Conservation (phyloP, 2,329 filamentous ascomycete species). For the Sphaerostilbella broomeana region DNA sequence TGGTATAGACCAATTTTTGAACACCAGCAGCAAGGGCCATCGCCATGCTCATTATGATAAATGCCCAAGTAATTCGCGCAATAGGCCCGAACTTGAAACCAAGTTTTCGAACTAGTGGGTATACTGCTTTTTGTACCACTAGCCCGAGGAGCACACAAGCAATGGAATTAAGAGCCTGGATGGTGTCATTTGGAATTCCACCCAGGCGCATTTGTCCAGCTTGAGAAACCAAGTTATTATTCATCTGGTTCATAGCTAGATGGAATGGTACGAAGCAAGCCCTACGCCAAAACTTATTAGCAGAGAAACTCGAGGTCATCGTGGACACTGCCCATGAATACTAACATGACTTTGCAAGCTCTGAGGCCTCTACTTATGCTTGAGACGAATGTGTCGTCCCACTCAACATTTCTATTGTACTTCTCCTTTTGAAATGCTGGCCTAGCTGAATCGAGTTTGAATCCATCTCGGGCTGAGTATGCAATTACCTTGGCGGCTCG, state of each 20-base stretch:
- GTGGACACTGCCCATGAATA: constrained; percentile 36
- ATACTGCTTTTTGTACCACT: constrained; percentile 4
- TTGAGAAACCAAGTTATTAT: constrained; percentile 50
- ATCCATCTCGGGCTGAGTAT: constrained; percentile 13
- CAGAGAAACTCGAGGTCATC: background rate
- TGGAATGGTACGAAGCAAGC: constrained; percentile 49
- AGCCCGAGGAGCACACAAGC: constrained; percentile 30
- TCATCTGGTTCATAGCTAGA: constrained; percentile 52
- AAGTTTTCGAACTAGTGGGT: background rate
- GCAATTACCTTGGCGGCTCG: background rate
- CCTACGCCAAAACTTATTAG: constrained; percentile 19
- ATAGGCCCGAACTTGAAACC: constrained; percentile 5
- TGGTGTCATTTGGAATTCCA: constrained; percentile 46
- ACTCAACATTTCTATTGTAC: constrained; percentile 37
- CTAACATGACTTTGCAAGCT: constrained; percentile 31
- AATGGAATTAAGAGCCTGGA: constrained; percentile 44
- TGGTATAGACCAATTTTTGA: constrained; percentile 43
- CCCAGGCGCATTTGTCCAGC: constrained; percentile 41
- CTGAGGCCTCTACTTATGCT: constrained; percentile 55
- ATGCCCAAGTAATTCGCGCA: constrained; percentile 33
- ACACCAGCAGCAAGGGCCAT: constrained; percentile 47
- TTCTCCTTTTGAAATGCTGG: constrained; percentile 46
- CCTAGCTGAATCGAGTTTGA: constrained; percentile 44
- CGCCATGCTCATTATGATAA: constrained; percentile 34
- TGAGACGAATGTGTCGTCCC: constrained; percentile 57